Base-by-base conservation (phyloP, 2,329 filamentous ascomycete species). In the Stachybotrys chlorohalonatus region DNA sequence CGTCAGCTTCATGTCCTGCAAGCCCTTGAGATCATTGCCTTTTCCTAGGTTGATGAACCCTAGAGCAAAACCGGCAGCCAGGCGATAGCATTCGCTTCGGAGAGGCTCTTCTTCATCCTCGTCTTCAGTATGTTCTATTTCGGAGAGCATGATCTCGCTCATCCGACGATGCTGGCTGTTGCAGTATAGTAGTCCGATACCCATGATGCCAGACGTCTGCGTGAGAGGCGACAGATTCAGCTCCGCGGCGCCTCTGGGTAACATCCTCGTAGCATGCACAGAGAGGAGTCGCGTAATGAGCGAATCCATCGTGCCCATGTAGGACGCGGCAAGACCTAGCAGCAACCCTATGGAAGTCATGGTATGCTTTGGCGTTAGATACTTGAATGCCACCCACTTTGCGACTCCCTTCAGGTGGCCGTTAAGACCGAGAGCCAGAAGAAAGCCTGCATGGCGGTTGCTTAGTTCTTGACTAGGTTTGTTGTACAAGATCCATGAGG, bases 301-400 rank as follows among this genome's bases (percentile, higher is more conserved):
- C 2, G 90, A 94, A 68, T 99, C 94, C 93, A 97, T 97, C 2
- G 92, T 97, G 1, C 95, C 94, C 61, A 96, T 79, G 66, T 96
- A 95, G 1, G 94, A 97, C 31, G 90, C 94, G 8, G 94, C 92
- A 16, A 99, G 77, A 1, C 94, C 94, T 1, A 99, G 78, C 3
- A 99, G 78, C n/a, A 99, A 77, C 9, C 94, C 94, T 54, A 99
- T 93, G 1, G 94, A 97, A 30, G 94, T 97, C 94, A 99, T 99
- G 31, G 92, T 95, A 70, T 99, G 95, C 66, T 99, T 99, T 1
- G 94, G 93, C 0, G 94, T 99, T n/a, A 99, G 76, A 62, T 99
- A 99, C 66, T 96, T 97, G 80, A 97, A 99, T 8, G 92, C 93
- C 48, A 99, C 87, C 93, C 94, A 99, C 74, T 97, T 97, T 3